These are phyloP conservation scores for Xylaria hypoxylon DNA, from an alignment of 2,329 filamentous ascomycete genomes.

Conservation along the genomic window DNA sequence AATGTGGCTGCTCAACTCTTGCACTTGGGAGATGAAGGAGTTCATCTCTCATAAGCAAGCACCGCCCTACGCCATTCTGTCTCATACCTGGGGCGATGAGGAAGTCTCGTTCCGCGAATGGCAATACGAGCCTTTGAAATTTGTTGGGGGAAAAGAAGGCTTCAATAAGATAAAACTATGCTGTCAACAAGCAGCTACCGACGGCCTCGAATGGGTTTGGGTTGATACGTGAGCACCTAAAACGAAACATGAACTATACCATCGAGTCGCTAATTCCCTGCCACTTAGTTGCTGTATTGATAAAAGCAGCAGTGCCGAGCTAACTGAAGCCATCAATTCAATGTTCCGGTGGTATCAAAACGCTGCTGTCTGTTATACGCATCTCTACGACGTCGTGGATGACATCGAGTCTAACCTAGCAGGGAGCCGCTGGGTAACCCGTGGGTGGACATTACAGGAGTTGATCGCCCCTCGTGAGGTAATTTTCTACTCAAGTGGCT, in stretches of 20 bases:
- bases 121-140: background rate
- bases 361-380: slow-evolving; percentile 43
- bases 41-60: slow-evolving; percentile 32
- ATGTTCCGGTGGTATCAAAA: slow-evolving; percentile 45
- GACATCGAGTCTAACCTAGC: slow-evolving; percentile 11
- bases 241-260: background rate
- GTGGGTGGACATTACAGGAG: slow-evolving; percentile 43
- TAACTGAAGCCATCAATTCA: slow-evolving; percentile 42
- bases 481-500: slow-evolving; percentile 41
- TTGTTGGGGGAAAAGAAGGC: slow-evolving; percentile 13
- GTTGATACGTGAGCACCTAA: slow-evolving; percentile 31
- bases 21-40: slow-evolving; percentile 19
- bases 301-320: slow-evolving; percentile 46
- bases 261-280: background rate
- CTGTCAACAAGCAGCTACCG: slow-evolving; percentile 19
- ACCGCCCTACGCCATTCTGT: slow-evolving; percentile 31
- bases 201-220: slow-evolving; percentile 31
- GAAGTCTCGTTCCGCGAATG: slow-evolving; percentile 32
- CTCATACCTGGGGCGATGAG: slow-evolving; percentile 35
- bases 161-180: slow-evolving; percentile 23
- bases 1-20: slow-evolving; percentile 35
- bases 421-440: slow-evolving; percentile 29
- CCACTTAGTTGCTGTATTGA: slow-evolving; percentile 45
- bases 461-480: slow-evolving; percentile 43
- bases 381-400: slow-evolving; percentile 36